Evolutionary conservation across 805 yeast species (phyloP).

Genomic region (Metschnikowia corniflorae): DNA sequence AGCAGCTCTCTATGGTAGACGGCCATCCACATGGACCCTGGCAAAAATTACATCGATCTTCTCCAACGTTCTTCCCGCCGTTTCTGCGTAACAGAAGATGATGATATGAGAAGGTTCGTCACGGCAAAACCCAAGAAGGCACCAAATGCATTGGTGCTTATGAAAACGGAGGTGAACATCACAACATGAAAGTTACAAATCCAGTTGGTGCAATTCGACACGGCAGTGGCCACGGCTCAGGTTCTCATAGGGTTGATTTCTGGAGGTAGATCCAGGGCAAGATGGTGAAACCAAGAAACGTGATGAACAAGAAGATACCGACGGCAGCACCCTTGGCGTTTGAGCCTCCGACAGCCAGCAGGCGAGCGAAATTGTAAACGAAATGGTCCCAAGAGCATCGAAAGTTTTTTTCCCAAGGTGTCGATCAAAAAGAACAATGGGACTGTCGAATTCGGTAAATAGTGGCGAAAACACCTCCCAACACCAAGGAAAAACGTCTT

Average conservation of each 20-base stretch:
- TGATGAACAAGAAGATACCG: slow-evolving; percentile 43
- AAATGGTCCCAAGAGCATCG: slow-evolving; percentile 40
- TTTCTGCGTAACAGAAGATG: slow-evolving; percentile 48
- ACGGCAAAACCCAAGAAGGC: slow-evolving; percentile 41
- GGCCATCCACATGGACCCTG: slow-evolving; percentile 54
- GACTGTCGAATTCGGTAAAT: slow-evolving; percentile 51
- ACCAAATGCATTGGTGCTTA: slow-evolving; percentile 37
- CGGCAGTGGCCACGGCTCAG: slow-evolving; percentile 42
- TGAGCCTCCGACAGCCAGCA: slow-evolving; percentile 29
- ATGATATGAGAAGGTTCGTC: slow-evolving; percentile 49
- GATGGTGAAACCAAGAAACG: slow-evolving; percentile 42
- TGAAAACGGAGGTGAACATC: slow-evolving; percentile 45
- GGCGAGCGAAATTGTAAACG: slow-evolving; percentile 40
- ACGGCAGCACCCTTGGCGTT: slow-evolving; percentile 45
- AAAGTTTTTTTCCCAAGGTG: slow-evolving; percentile 43
- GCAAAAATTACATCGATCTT: slow-evolving; percentile 59
- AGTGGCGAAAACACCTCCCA: slow-evolving; percentile 65
- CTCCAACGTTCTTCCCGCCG: slow-evolving; percentile 44
- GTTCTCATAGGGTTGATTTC: slow-evolving; percentile 46
- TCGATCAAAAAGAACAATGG: slow-evolving; percentile 43
- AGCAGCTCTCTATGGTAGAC: slow-evolving; percentile 62
- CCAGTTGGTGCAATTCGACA: slow-evolving; percentile 47
- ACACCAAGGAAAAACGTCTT: slow-evolving; percentile 51
- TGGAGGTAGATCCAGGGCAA: slow-evolving; percentile 46
- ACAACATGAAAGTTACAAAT: slow-evolving; percentile 43